These are phyloP conservation scores for Fomitopsis pinicola DNA, from an alignment of 1,284 basidiomycete genomes.

Conservation along the genomic window DNA sequence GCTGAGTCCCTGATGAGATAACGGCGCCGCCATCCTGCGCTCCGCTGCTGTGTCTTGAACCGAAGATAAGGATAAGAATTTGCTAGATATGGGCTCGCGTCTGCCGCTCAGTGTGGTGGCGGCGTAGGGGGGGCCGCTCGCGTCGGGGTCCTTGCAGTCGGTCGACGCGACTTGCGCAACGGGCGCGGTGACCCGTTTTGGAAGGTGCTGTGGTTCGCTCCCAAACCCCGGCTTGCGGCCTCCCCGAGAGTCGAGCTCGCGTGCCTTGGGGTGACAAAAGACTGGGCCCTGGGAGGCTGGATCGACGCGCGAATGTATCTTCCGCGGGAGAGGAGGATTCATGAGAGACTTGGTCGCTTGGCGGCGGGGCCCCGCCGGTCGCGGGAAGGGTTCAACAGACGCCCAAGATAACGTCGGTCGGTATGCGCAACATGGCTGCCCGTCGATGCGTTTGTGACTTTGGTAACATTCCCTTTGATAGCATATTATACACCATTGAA, in stretches of 20 bases:
- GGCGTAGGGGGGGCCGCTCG: not conserved
- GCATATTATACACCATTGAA: not conserved
- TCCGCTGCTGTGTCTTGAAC: not conserved
- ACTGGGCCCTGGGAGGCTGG: not conserved
- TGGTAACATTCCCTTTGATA: not conserved
- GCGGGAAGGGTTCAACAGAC: not conserved
- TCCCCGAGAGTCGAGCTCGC: not conserved
- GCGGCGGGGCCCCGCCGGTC: not conserved
- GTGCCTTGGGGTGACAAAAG: not conserved
- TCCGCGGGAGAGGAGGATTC: not conserved
- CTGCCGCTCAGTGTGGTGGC: not conserved
- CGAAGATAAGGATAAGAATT: not conserved
- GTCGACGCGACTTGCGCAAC: not conserved
- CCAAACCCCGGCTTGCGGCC: no score
- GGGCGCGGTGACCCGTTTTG: not conserved
- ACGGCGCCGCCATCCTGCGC: not conserved
- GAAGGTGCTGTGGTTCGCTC: not conserved
- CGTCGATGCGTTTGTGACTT: no score
- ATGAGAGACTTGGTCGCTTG: not conserved
- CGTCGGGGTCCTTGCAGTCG: not conserved
- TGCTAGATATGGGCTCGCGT: slow-evolving; percentile 7
- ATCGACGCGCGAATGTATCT: not conserved
- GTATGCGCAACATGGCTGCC: no score
- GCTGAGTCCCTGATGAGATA: slow-evolving; percentile 4
- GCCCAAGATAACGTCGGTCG: not conserved